These are phyloP conservation scores for Leucoagaricus sp. DNA, from an alignment of 1,284 basidiomycete genomes.

Conservation along the genomic window DNA sequence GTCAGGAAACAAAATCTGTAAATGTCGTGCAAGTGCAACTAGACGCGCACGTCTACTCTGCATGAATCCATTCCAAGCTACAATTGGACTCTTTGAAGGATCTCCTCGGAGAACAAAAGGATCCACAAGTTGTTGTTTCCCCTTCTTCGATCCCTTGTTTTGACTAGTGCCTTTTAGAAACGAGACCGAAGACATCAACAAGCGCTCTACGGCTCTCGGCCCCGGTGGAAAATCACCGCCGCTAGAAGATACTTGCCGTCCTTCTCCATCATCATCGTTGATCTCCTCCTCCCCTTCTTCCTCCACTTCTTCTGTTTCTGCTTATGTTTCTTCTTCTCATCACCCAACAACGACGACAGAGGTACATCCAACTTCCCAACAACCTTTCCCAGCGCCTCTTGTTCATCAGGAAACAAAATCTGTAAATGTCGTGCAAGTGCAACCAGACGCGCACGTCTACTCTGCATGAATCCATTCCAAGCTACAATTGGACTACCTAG, in stretches of 20 bases:
- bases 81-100: neutral
- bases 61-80: neutral
- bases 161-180: neutral
- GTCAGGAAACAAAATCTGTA: conserved; percentile 58
- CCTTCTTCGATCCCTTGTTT: neutral
- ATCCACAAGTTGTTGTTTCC: neutral
- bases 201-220: neutral
- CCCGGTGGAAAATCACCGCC: neutral
- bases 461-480: conserved; percentile 18
- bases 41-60: conserved; percentile 46
- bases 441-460: conserved; percentile 49
- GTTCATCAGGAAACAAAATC: conserved; percentile 58
- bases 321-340: neutral
- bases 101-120: neutral
- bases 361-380: conserved; percentile 23
- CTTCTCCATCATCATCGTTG: neutral
- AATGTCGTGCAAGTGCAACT: conserved; percentile 53
- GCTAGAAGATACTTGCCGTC: too few relatives aligned
- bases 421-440: conserved; percentile 57
- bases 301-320: neutral
- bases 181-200: neutral
- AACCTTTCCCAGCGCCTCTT: conserved; percentile 44
- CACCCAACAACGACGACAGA: neutral
- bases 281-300: neutral
- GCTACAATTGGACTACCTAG: neutral